Percentiles rank a stretch among this genome's conserved stretches.
phyloP scores from a whole-genome alignment of 1,284 basidiomycete genomes.

The Naganishia cerealis region DNA sequence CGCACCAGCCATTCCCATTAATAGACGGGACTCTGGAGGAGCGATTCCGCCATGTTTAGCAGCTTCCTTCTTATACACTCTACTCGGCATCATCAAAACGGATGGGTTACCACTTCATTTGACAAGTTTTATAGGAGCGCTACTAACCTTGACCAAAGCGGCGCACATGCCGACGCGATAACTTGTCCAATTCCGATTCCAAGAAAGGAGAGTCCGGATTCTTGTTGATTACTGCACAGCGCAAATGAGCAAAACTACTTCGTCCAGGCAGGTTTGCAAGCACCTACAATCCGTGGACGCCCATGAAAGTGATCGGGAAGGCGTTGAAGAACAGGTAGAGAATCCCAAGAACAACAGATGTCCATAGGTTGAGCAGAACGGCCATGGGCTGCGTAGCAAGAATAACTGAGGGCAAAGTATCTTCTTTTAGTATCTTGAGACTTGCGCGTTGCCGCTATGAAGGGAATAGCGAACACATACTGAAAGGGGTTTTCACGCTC shows the following conservation, averaged over 20 bases:
- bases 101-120: conserved; percentile 37
- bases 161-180: conserved; percentile 61
- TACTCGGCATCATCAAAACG: conserved; percentile 33
- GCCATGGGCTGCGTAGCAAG: conserved; percentile 72
- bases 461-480: conserved; percentile 56
- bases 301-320: conserved; percentile 69
- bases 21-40: conserved; percentile 68
- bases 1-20: conserved; percentile 68
- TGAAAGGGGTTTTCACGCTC: conserved; percentile 69
- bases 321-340: conserved; percentile 68
- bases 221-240: conserved; percentile 55
- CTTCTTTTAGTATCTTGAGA: conserved; percentile 10
- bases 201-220: conserved; percentile 67
- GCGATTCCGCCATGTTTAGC: conserved; percentile 57
- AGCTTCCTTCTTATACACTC: conserved; percentile 23
- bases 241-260: background rate
- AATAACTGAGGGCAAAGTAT: conserved; percentile 60
- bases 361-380: conserved; percentile 65
- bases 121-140: conserved; percentile 27
- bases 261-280: background rate
- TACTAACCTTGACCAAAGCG: conserved; percentile 64
- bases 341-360: conserved; percentile 68
- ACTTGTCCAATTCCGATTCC: conserved; percentile 72
- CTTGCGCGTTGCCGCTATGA: background rate
- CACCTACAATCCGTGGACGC: conserved; percentile 61